Evolutionary conservation across 495 filamentous ascomycete species (phyloP), one percentile per base, ranked within the genome.

Genomic region (Xylaria curta): DNA sequence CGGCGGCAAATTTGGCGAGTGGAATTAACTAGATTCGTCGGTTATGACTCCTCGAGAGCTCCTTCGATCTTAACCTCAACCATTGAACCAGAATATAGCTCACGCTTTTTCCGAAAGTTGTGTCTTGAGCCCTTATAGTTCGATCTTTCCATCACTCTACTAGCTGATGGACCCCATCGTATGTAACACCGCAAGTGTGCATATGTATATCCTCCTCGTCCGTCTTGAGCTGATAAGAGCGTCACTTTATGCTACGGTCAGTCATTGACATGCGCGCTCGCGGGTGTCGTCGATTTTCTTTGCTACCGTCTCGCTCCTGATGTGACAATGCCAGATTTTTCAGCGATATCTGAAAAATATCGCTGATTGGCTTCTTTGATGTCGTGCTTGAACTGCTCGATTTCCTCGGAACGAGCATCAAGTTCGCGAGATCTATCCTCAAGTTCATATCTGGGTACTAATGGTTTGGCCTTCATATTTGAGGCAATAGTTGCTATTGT

Each of bases 1-100:
- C 62, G 62, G 62, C 44, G 62, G 62, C 62, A 66, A 44, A 66
- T 51, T 66, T 66, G 62, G 62, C 62, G 46, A 13, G 38, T 42
- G 62, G 62, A 66, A 66, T 51, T 47, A 66, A 66, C 62, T 66
- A 66, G 62, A 66, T 66, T 66, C 46, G 62, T 66, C 62, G 62
- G 62, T 66, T 47, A 66, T 66, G 62, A 66, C 62, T 51, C 62
- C 62, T 66, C 46, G 62, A 66, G 42, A 66, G 51, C 62, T 66
- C 44, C 62, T 66, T 66, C 62, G 62, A 51, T 66, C 42, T 66
- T 66, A 64, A 64, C 61, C 61, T 64, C 61, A 64, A 64, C 61
- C 40, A 64, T 6, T 64, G 61, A 64, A 64, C 61, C 38, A 47
- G 61, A 64, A 64, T 64, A 42, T 64, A 40, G 38, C 38, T 40